These are phyloP conservation scores for Speleostelium caveatum DNA, from an alignment of 78 protist species.

Conservation along the genomic window DNA sequence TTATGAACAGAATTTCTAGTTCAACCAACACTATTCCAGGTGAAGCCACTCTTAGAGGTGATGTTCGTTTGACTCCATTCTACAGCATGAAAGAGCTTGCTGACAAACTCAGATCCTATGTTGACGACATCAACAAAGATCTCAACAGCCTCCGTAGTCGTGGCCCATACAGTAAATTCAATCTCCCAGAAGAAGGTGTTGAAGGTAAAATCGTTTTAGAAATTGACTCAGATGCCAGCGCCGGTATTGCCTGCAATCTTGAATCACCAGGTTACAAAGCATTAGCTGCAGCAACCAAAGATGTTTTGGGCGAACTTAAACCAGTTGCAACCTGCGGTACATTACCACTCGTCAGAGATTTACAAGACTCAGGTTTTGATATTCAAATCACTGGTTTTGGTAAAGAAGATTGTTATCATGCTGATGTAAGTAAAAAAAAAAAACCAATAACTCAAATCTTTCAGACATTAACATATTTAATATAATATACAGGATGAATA, in stretches of 20 bases:
- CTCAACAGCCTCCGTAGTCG: slow-evolving; percentile 36
- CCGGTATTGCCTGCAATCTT: slow-evolving; percentile 77
- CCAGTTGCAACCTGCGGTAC: slow-evolving; percentile 84
- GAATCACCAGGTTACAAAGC: slow-evolving; percentile 76
- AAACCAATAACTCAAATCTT: too few species aligned
- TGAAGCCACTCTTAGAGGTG: slow-evolving; percentile 72
- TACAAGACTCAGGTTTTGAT: slow-evolving; percentile 80
- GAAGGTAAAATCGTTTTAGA: slow-evolving; percentile 36
- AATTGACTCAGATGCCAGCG: slow-evolving; percentile 3
- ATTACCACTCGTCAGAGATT: slow-evolving; percentile 81
- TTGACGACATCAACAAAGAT: slow-evolving; percentile 35
- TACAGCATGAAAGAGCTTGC: slow-evolving; percentile 53
- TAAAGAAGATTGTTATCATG: slow-evolving; percentile 69
- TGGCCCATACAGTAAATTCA: slow-evolving; percentile 55
- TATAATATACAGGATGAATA: too few species aligned
- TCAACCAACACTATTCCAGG: slow-evolving; percentile 83
- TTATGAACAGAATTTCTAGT: slow-evolving; percentile 17
- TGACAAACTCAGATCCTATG: slow-evolving; percentile 22
- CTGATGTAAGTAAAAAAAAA: too few species aligned
- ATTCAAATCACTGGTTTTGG: slow-evolving; percentile 86
- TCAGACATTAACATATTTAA: too few species aligned
- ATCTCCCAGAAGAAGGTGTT: slow-evolving; percentile 56
- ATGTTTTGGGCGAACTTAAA: slow-evolving; percentile 51
- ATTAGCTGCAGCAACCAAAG: slow-evolving; percentile 60
- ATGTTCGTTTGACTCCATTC: slow-evolving; percentile 83